Percentiles rank a stretch among this genome's conserved stretches.
Evolutionary conservation across 2,329 filamentous ascomycete species (phyloP).

Genomic region (Thielaviopsis ethacetica): DNA sequence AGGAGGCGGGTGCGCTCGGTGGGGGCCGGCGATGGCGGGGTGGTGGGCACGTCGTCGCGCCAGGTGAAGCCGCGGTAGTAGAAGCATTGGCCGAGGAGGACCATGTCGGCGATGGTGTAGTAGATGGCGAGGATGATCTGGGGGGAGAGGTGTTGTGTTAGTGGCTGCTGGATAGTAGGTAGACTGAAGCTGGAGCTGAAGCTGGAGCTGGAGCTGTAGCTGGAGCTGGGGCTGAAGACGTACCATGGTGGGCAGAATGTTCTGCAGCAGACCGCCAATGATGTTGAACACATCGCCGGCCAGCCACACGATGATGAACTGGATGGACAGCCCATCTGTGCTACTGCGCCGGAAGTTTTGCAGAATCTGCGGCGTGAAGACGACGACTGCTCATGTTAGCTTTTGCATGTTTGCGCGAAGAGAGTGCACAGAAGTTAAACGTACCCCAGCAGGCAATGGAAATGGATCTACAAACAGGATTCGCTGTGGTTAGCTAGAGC

Average conservation of each 20-base stretch:
- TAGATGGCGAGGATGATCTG: conserved; percentile 81
- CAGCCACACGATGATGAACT: conserved; percentile 88
- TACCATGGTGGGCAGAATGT: conserved; percentile 84
- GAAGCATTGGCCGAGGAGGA: conserved; percentile 78
- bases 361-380: conserved; percentile 93
- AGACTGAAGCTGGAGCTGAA: too few species aligned
- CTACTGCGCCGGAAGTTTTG: conserved; percentile 79
- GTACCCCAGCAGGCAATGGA: conserved; percentile 81
- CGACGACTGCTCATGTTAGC: conserved; percentile 43
- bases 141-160: conserved; percentile 1
- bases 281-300: conserved; percentile 95
- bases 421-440: conserved; percentile 8
- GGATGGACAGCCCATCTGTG: conserved; percentile 74
- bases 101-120: conserved; percentile 82
- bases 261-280: conserved; percentile 76
- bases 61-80: conserved; percentile 80
- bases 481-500: not conserved
- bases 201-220: not conserved
- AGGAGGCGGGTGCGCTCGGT: conserved; percentile 39
- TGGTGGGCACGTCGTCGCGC: conserved; percentile 32
- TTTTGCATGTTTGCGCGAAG: not conserved
- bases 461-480: conserved; percentile 47
- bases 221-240: conserved; percentile 11
- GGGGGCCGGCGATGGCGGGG: conserved; percentile 20
- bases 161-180: not conserved